These are phyloP conservation scores for Echium plantagineum DNA, from an alignment of 257 asterid species.

Conservation along the genomic window DNA sequence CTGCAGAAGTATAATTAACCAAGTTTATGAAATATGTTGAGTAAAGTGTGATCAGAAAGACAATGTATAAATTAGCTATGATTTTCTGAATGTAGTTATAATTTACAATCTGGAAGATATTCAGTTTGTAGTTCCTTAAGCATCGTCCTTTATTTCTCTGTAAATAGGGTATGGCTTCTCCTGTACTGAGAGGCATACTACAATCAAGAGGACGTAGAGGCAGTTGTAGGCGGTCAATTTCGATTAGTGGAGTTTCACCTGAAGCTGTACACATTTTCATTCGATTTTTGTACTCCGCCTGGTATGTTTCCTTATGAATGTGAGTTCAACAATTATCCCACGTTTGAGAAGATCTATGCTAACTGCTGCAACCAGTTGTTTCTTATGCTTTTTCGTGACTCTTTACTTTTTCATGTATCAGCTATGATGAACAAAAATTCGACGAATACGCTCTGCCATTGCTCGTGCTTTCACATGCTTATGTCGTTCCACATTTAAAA, in stretches of 20 bases:
- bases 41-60: no score
- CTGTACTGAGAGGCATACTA: conserved; percentile 55
- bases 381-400: not conserved
- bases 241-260: conserved; percentile 59
- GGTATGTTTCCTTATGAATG: conserved; percentile 28
- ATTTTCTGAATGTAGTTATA: no score
- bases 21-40: no score
- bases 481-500: conserved; percentile 48
- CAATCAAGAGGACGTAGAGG: conserved; percentile 22
- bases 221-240: conserved; percentile 26
- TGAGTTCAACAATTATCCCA: no score
- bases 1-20: no score
- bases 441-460: conserved; percentile 47
- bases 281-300: conserved; percentile 64
- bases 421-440: conserved; percentile 68
- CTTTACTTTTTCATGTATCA: conserved; percentile 7
- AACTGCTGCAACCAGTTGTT: not conserved
- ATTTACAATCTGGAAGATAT: not conserved
- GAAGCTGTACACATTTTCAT: conserved; percentile 69
- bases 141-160: not conserved
- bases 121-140: not conserved
- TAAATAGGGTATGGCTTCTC: conserved; percentile 67
- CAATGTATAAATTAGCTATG: no score
- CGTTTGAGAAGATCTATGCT: not conserved
- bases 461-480: conserved; percentile 64